Evolutionary conservation across 179 eudicot species (phyloP), one percentile per base, ranked within the genome.

Genomic region (Patellifolia procumbens): DNA sequence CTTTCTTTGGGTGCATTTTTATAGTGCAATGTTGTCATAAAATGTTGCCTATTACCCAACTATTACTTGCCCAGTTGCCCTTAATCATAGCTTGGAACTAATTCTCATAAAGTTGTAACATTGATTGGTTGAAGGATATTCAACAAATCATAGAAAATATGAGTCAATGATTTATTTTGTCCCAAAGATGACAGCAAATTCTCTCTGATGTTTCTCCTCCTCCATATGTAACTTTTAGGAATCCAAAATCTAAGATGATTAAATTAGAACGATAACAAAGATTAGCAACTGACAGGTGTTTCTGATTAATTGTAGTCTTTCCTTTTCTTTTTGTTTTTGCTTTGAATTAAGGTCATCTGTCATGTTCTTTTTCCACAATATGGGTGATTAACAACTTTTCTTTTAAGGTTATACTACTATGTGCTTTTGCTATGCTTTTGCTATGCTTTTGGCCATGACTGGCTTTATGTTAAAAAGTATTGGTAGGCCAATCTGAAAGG

Each of bases 181-280:
- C 60, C 19, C 75, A 65, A 76, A 80, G 43, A 37, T 56, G 70
- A 73, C 80, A 77, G 77, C 80, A 49, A 77, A 60, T 66, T 72
- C 55, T 11, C 46, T 55, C 8, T 62, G 34, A 69, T 4, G 5
- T 68, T 28, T 60, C 46, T 64, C 45, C 32, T 17, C 28, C 74
- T 45, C 48, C 32, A 43, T 2, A 13, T 7, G 19, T 51, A 49
- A 32, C 74, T 43, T 61, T 69, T 22, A 26, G 24, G 45, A 71
- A 28, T 53, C 55, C 72, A 59, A 66, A 43, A 66, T 56, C 68
- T 66, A 28, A 53, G 7, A 78, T 9, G 45, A 5, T 13, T 46
- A 31, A 45, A 37, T 29, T 29, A 26, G 16, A 58, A 10, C 13
- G 15, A 59, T 53, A n/a, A 26, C 63, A 46, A 65, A 71, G 70